Base-by-base conservation (phyloP, 495 filamentous ascomycete genomes). In the Podospora appendiculata region DNA sequence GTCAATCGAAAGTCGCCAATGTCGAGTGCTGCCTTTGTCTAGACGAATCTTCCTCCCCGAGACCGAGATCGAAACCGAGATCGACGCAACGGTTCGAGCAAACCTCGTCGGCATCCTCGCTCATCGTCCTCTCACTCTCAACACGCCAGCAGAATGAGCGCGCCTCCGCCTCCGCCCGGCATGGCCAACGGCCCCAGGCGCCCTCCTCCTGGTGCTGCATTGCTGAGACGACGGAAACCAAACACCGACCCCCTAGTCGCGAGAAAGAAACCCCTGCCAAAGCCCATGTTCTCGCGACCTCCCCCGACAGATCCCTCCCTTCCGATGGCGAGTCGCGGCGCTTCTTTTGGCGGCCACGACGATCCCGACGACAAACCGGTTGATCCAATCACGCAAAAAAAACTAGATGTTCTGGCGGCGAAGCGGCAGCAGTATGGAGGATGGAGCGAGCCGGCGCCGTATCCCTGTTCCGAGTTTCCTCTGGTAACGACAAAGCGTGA, bases 401-500 rank as follows among this genome's bases (percentile, higher is more conserved):
- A 53, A 25, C 51, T 64, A n/a, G 47, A 52, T 14, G 41, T 59
- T 13, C 54, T 73, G 14, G 62, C 69, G 17, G 54, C 57, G 35
- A 61, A 48, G 52, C 68, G 69, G 59, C 66, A 49, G 56, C 67
- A 58, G 67, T 78, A 68, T 55, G 81, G 80, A 48, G 85, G 83
- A 14, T 89, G 86, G 70, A 82, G 79, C 34, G 72, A 77, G 4
- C 72, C 77, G 36, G 63, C 78, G 4, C 69, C 82, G 72, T 1
- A 56, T 14, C 13, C 19, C 7, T 82, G 76, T 54, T 57, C 69
- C 7, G 87, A 91, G 35, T 88, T 81, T 58, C 87, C 88, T 8
- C 66, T 98, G 14, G 78, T 87, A 18, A 86, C 87, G 8, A 92
- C 91, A 8, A 94, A 93, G 65, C 79, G 82, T 55, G 81, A 82